These are phyloP conservation scores for Epichloe uncinata DNA, from an alignment of 2,329 filamentous ascomycete species.

Conservation along the genomic window DNA sequence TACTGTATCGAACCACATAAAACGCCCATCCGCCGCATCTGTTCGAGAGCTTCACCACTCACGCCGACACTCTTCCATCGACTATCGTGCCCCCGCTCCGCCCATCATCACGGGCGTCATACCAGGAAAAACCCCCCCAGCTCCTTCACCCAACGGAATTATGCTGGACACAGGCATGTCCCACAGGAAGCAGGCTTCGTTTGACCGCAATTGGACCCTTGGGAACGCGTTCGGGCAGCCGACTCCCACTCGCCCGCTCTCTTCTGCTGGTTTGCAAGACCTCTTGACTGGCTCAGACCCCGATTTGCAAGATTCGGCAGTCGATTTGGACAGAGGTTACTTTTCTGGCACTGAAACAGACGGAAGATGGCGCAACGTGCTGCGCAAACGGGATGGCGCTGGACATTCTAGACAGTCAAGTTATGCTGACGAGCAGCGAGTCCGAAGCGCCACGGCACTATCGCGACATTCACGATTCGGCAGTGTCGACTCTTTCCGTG, in stretches of 20 bases:
- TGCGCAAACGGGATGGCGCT: conserved; percentile 62
- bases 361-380: conserved; percentile 57
- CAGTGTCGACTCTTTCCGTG: conserved; percentile 62
- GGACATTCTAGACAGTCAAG: conserved; percentile 60
- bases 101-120: conserved; percentile 8
- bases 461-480: conserved; percentile 66
- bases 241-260: conserved; percentile 31
- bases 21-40: conserved; percentile 66
- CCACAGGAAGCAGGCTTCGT: conserved; percentile 55
- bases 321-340: conserved; percentile 75
- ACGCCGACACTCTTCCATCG: conserved; percentile 76
- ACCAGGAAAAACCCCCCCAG: conserved; percentile 14
- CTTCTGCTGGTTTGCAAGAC: conserved; percentile 38
- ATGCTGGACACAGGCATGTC: conserved; percentile 26
- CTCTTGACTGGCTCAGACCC: conserved; percentile 22
- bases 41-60: conserved; percentile 73
- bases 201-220: conserved; percentile 58
- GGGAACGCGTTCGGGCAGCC: conserved; percentile 33
- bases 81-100: conserved; percentile 37
- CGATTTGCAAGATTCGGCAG: conserved; percentile 32
- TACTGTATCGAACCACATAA: conserved; percentile 33
- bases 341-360: conserved; percentile 85
- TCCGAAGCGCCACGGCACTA: conserved; percentile 50
- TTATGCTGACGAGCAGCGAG: conserved; percentile 59
- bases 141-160: conserved; percentile 28